Evolutionary conservation across 2,329 filamentous ascomycete species (phyloP).

Genomic region (Neofusicoccum umdonicola): DNA sequence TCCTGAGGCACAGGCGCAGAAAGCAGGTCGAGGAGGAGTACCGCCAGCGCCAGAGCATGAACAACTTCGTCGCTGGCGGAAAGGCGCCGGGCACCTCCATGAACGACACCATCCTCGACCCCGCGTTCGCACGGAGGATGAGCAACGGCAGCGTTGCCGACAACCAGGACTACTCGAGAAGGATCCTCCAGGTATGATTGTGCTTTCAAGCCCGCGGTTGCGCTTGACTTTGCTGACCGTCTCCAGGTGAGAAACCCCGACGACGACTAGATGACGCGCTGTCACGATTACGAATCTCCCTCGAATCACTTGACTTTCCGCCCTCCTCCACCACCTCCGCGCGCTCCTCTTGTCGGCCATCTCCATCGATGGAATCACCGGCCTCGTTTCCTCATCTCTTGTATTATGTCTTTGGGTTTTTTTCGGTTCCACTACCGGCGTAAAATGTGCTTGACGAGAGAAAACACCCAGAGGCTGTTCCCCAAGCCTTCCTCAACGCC

Average conservation of each 20-base stretch:
- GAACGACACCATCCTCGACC: conserved; percentile 81
- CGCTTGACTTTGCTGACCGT: neutral
- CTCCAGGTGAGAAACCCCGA: conserved; percentile 18
- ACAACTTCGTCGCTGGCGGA: conserved; percentile 64
- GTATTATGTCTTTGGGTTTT: conserved; percentile 17
- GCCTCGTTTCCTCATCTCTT: conserved; percentile 4
- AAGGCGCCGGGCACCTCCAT: conserved; percentile 65
- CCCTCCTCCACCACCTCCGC: conserved; percentile 7
- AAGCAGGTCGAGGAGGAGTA: conserved; percentile 80
- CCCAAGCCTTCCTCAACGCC: neutral
- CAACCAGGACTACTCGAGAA: conserved; percentile 93
- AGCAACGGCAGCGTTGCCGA: conserved; percentile 96
- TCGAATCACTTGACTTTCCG: conserved; percentile 17
- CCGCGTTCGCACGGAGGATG: conserved; percentile 75
- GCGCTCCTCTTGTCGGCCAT: neutral
- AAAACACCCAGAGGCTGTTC: conserved; percentile 2
- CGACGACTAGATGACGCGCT: conserved; percentile 18
- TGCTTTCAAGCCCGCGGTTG: neutral
- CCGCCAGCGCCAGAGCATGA: conserved; percentile 70
- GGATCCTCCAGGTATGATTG: conserved; percentile 79
- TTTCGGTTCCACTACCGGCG: neutral
- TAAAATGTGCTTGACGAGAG: conserved; percentile 15
- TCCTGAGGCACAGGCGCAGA: conserved; percentile 71
- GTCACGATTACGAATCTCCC: conserved; percentile 19
- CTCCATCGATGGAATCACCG: neutral